phyloP scores from a whole-genome alignment of 805 yeast species.

The Tetrapisispora pingtungensis region DNA sequence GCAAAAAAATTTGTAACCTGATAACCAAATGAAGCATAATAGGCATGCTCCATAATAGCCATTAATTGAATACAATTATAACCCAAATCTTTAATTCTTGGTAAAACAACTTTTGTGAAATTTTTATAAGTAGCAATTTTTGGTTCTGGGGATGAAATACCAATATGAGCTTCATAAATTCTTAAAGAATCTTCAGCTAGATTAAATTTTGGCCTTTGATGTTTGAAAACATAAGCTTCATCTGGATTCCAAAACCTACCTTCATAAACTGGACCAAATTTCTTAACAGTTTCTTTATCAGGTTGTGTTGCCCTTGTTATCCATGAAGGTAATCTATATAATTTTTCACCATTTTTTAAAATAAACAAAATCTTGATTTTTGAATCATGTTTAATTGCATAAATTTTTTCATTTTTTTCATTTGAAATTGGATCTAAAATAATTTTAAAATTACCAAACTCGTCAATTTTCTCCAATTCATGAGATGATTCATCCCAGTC shows the following conservation, averaged over 20 bases:
- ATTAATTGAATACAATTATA: constrained; percentile 89
- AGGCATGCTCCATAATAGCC: constrained; percentile 99
- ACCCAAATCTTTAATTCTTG: constrained; percentile 76
- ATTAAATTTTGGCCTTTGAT: constrained; percentile 48
- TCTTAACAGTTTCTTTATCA: constrained; percentile 38
- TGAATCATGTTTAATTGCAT: constrained; percentile 71
- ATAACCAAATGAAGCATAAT: constrained; percentile 96
- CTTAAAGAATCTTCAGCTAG: constrained; percentile 41
- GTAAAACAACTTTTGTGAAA: constrained; percentile 69
- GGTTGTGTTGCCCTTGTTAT: constrained; percentile 73
- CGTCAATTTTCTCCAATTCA: constrained; percentile 43
- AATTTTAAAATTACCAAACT: constrained; percentile 62
- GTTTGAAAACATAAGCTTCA: constrained; percentile 46
- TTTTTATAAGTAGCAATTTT: constrained; percentile 76
- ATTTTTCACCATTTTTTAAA: constrained; percentile 53
- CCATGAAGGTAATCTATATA: constrained; percentile 89
- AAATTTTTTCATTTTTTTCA: constrained; percentile 21
- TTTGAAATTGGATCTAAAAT: constrained; percentile 41
- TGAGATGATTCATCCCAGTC: constrained; percentile 57
- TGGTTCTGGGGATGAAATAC: constrained; percentile 88
- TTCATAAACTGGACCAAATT: constrained; percentile 47
- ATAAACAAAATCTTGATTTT: constrained; percentile 61
- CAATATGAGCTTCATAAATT: constrained; percentile 92
- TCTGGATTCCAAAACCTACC: constrained; percentile 91
- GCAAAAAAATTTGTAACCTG: constrained; percentile 93